Percentiles rank a stretch among this genome's conserved stretches.
These are phyloP conservation scores for Ilyonectria robusta DNA, from an alignment of 2,329 filamentous ascomycete species.

Conservation along the genomic window DNA sequence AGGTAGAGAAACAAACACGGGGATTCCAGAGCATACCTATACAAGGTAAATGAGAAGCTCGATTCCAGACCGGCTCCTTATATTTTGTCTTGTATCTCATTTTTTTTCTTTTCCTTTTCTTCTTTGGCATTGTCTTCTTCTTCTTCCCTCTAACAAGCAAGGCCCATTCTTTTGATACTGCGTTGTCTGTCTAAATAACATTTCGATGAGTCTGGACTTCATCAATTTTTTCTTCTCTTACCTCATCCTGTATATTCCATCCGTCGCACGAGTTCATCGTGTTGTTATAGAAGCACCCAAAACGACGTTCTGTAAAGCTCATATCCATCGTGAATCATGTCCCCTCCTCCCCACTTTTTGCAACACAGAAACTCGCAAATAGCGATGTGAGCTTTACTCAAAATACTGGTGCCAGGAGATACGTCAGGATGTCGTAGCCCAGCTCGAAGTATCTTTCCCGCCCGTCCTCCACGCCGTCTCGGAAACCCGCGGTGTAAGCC, in stretches of 20 bases:
- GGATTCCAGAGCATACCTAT: background rate
- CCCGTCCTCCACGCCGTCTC: constrained; percentile 41
- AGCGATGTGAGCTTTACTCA: constrained; percentile 44
- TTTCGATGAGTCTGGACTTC: background rate
- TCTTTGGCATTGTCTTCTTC: background rate
- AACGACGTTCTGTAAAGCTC: too few relatives aligned
- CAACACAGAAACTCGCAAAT: background rate
- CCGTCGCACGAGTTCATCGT: background rate
- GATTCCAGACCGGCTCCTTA: too few relatives aligned
- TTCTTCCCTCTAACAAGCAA: background rate
- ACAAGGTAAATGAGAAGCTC: background rate
- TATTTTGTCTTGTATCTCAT: background rate
- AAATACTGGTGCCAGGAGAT: constrained; percentile 66
- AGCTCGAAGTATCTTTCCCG: constrained; percentile 59
- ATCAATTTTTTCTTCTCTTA: background rate
- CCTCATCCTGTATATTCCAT: background rate
- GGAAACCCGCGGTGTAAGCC: constrained; percentile 54
- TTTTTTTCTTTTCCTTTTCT: background rate
- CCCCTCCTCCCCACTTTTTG: too few relatives aligned
- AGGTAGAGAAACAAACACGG: too few relatives aligned
- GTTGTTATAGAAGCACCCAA: too few relatives aligned
- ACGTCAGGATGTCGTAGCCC: constrained; percentile 69
- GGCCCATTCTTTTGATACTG: background rate
- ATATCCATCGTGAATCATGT: background rate
- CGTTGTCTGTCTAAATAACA: background rate